A percentile compares a stretch with the other conserved stretches of the same genome.
phyloP scores from a whole-genome alignment of 2,329 filamentous ascomycete genomes.

The Fusarium nodosum region DNA sequence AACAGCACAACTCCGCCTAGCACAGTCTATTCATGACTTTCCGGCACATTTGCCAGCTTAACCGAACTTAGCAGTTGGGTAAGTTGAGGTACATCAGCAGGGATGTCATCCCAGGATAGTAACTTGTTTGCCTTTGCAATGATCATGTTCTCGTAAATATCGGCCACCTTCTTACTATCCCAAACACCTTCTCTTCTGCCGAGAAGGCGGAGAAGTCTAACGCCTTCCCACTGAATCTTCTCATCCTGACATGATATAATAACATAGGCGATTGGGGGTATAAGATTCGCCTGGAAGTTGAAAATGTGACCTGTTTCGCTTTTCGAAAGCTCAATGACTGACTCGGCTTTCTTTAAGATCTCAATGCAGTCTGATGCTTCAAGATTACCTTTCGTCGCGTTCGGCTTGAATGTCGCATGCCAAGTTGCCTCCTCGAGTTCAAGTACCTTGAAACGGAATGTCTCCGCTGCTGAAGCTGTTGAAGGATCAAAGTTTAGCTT shows the following conservation, averaged over 20 bases:
- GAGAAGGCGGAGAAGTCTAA: conserved; percentile 1
- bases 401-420: conserved; percentile 7
- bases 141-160: conserved; percentile 21
- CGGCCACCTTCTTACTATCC: conserved; percentile 29
- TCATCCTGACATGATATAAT: conserved; percentile 26
- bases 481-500: not conserved
- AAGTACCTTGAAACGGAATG: conserved; percentile 6
- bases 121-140: conserved; percentile 6
- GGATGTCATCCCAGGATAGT: conserved; percentile 15
- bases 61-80: conserved; percentile 11
- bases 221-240: conserved; percentile 18
- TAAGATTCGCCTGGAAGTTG: conserved; percentile 16
- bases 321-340: not conserved
- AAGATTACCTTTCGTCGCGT: not conserved
- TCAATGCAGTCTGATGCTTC: not conserved
- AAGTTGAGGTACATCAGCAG: conserved; percentile 17
- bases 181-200: conserved; percentile 25
- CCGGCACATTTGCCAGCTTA: not conserved
- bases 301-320: conserved; percentile 3
- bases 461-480: conserved; percentile 3
- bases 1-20: not conserved
- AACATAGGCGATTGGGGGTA: conserved; percentile 19
- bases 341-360: conserved; percentile 11
- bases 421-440: conserved; percentile 17
- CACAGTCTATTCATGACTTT: no score